Evolutionary conservation across 371 early-diverging fungal genomes (phyloP).

Genomic region (Mortierella sp.): DNA sequence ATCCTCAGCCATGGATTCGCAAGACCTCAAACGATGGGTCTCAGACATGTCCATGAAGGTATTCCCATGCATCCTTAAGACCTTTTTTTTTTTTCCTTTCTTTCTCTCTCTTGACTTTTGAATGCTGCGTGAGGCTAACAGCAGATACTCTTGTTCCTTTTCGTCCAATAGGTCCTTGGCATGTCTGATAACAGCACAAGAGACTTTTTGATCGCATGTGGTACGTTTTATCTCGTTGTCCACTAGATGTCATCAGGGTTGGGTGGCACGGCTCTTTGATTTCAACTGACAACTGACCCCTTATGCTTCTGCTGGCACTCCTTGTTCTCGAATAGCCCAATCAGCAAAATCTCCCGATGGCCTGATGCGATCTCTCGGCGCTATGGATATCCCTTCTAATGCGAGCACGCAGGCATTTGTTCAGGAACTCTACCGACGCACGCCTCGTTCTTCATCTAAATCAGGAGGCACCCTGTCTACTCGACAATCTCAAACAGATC

Average conservation of each 20-base stretch:
- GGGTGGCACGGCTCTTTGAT: background rate
- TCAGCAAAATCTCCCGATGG: slow-evolving; percentile 68
- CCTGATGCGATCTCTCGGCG: slow-evolving; percentile 62
- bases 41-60: slow-evolving; percentile 84
- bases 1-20: slow-evolving; percentile 27
- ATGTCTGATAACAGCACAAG: slow-evolving; percentile 77
- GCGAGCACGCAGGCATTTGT: slow-evolving; percentile 69
- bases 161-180: slow-evolving; percentile 65
- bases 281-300: slow-evolving; percentile 4
- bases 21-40: slow-evolving; percentile 73
- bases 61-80: slow-evolving; percentile 24
- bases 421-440: slow-evolving; percentile 66
- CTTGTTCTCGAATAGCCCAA: slow-evolving; percentile 58
- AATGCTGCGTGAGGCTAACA: background rate
- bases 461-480: slow-evolving; percentile 46
- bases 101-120: too few species aligned
- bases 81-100: background rate
- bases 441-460: slow-evolving; percentile 57
- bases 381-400: slow-evolving; percentile 67
- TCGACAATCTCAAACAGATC: slow-evolving; percentile 23
- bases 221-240: slow-evolving; percentile 44
- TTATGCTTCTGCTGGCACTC: background rate
- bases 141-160: background rate
- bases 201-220: slow-evolving; percentile 77
- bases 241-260: background rate